Base-by-base conservation (phyloP, 2,329 filamentous ascomycete species). In the Cladosporium phlei region DNA sequence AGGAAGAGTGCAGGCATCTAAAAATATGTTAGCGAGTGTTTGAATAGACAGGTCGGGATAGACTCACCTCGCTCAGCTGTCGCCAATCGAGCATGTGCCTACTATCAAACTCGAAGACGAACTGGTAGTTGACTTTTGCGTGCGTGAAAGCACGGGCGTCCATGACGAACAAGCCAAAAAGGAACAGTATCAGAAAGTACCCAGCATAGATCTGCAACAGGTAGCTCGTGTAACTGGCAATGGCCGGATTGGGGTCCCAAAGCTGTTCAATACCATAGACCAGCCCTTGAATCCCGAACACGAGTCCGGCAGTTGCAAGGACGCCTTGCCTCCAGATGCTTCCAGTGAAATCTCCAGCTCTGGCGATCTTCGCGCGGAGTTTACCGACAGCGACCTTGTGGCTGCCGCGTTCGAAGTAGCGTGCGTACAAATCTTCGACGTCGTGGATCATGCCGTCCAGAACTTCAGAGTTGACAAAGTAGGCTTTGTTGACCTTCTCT, bases 391-490 rank as follows among this genome's bases (percentile, higher is more conserved):
- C 93, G 27, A 96, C 77, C 67, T 98, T 98, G 64, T 85, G 88
- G 64, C 95, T 95, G 3, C 90, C 90, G 37, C 83, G 81, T 68
- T 96, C 91, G 60, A 98, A 97, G 66, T 97, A 97, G 46, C 89
- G 79, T 0, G 91, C 85, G 61, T 97, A 98, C 0, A 98, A 74
- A 66, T 96, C 90, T 64, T 98, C 93, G 0, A 90, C 85, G 0
- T 80, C 78, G 42, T 80, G 78, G 48, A 98, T 84, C 54, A 95
- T 80, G 7, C 78, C 78, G 54, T 97, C 91, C 1, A 95, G 71
- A 2, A 87, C 76, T 49, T 94, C 86, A 63, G 89, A 95, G 62
- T 87, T 85, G 30, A 96, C 91, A 59, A 98, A 98, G 77, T 87
- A 88, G 1, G 90, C 79, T 53, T 85, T 83, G 69, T 88, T 91